These are phyloP conservation scores for Dianthus caryophyllus DNA, from an alignment of 148 eudicot genomes.

Conservation along the genomic window DNA sequence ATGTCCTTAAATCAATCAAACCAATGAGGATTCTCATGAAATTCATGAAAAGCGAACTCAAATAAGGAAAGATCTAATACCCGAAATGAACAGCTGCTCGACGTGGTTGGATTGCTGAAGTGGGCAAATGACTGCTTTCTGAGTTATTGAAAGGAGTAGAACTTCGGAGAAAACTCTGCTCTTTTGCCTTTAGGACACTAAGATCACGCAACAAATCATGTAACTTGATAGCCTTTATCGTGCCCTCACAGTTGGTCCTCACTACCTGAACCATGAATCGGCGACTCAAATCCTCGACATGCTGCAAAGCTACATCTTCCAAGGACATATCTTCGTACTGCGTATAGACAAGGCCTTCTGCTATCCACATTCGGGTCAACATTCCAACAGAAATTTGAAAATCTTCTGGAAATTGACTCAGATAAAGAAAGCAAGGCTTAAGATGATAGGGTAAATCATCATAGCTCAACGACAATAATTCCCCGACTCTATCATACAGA, in stretches of 20 bases:
- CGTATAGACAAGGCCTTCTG: slow-evolving; percentile 23
- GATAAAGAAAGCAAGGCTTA: slow-evolving; percentile 28
- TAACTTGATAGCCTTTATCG: slow-evolving; percentile 16
- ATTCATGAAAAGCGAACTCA: too few relatives aligned
- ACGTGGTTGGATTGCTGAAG: neutral
- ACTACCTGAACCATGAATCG: slow-evolving; percentile 31
- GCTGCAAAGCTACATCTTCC: slow-evolving; percentile 18
- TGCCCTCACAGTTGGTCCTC: slow-evolving; percentile 19
- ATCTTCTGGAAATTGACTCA: slow-evolving; percentile 28
- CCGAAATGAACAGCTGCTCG: slow-evolving; percentile 18
- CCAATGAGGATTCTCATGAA: too few relatives aligned
- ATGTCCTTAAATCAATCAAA: too few relatives aligned
- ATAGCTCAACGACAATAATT: slow-evolving; percentile 21
- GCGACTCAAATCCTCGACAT: slow-evolving; percentile 21
- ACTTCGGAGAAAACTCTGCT: slow-evolving; percentile 24
- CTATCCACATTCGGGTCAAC: slow-evolving; percentile 25
- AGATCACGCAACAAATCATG: slow-evolving; percentile 33
- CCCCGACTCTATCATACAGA: slow-evolving; percentile 8
- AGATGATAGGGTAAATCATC: slow-evolving; percentile 19
- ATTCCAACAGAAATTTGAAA: slow-evolving; percentile 5
- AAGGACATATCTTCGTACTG: slow-evolving; percentile 3
- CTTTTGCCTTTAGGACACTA: slow-evolving; percentile 26
- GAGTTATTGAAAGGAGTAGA: neutral
- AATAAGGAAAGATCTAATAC: neutral
- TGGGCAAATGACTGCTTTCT: neutral